These are phyloP conservation scores for Macrophomina pseudophaseolina DNA, from an alignment of 2,329 filamentous ascomycete genomes.

Conservation along the genomic window DNA sequence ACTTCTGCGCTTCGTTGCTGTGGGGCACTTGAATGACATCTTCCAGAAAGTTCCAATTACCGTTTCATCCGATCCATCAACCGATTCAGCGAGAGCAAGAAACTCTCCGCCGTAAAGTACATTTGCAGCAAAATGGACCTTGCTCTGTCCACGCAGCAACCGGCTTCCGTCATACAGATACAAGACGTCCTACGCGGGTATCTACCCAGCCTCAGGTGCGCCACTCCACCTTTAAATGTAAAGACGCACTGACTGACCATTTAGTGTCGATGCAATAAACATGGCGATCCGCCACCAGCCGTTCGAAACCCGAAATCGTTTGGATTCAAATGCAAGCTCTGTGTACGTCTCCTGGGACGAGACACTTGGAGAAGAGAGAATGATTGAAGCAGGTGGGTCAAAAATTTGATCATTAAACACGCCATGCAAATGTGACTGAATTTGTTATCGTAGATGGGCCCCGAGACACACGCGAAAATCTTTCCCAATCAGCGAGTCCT, in stretches of 20 bases:
- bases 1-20: background rate
- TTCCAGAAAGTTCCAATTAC: background rate
- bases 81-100: background rate
- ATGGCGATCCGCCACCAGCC: background rate
- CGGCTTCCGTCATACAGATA: background rate
- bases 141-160: background rate
- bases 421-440: background rate
- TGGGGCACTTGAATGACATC: background rate
- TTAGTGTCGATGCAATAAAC: background rate
- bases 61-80: background rate
- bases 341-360: background rate
- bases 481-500: background rate
- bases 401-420: background rate
- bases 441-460: background rate
- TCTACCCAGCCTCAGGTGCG: background rate
- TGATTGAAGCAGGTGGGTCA: background rate
- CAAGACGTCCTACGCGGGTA: background rate
- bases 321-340: background rate
- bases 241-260: background rate
- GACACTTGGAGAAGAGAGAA: background rate
- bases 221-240: background rate
- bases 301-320: background rate
- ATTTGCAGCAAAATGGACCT: background rate
- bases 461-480: background rate
- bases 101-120: background rate